A percentile compares a stretch with the other conserved stretches of the same genome.
Evolutionary conservation across 2,329 filamentous ascomycete genomes (phyloP).

Genomic region (Emmonsiellopsis sp.): DNA sequence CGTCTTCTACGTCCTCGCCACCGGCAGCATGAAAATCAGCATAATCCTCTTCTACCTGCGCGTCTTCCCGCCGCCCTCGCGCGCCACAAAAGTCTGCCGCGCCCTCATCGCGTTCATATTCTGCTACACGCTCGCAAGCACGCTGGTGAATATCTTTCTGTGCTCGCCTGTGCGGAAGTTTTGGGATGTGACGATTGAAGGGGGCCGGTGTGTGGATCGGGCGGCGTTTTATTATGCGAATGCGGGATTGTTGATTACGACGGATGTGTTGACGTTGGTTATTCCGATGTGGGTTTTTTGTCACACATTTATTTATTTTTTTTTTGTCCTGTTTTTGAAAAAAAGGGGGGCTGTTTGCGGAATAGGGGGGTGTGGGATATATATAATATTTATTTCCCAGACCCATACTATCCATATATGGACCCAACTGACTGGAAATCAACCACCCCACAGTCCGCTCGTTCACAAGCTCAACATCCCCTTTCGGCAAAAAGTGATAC

Average conservation of each 20-base stretch:
- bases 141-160: slow-evolving; percentile 19
- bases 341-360: neutral
- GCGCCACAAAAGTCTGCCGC: neutral
- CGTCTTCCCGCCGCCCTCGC: slow-evolving; percentile 20
- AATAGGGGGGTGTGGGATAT: neutral
- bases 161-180: slow-evolving; percentile 18
- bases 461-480: slow-evolving; percentile 23
- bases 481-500: slow-evolving; percentile 19
- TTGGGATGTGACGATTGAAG: slow-evolving; percentile 16
- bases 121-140: slow-evolving; percentile 17
- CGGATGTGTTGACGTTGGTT: slow-evolving; percentile 20
- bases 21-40: slow-evolving; percentile 22
- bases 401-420: neutral
- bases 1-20: slow-evolving; percentile 21
- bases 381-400: neutral
- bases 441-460: slow-evolving; percentile 14
- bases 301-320: slow-evolving; percentile 2
- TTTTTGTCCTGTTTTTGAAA: neutral
- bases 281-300: slow-evolving; percentile 17
- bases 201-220: slow-evolving; percentile 17
- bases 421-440: no score
- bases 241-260: slow-evolving; percentile 19
- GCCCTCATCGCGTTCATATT: slow-evolving; percentile 15
- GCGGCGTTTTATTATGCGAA: slow-evolving; percentile 23
- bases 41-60: slow-evolving; percentile 22